These are phyloP conservation scores for Dothistroma pini DNA, from an alignment of 2,329 filamentous ascomycete species.

Conservation along the genomic window DNA sequence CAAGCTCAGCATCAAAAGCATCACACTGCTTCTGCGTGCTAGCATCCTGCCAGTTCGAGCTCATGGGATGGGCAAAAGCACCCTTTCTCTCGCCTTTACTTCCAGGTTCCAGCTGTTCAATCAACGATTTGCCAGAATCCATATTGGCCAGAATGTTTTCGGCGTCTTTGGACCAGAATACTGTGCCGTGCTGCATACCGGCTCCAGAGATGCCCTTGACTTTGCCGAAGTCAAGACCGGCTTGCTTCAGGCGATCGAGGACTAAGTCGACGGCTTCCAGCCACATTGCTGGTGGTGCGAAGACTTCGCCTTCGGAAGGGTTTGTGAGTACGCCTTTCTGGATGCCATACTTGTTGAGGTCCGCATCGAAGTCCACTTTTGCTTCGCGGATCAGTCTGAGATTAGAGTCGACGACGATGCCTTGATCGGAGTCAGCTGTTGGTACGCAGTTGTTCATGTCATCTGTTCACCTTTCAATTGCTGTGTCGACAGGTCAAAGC, in stretches of 20 bases:
- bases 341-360: slow-evolving; percentile 67
- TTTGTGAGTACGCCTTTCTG: slow-evolving; percentile 85
- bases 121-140: slow-evolving; percentile 58
- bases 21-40: slow-evolving; percentile 93
- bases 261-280: slow-evolving; percentile 89
- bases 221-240: slow-evolving; percentile 67
- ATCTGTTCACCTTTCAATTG: slow-evolving; percentile 73
- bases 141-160: slow-evolving; percentile 61
- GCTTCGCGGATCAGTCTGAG: slow-evolving; percentile 78
- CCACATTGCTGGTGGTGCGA: slow-evolving; percentile 90
- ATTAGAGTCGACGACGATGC: slow-evolving; percentile 77
- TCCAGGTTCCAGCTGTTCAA: slow-evolving; percentile 62
- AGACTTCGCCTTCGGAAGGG: slow-evolving; percentile 80
- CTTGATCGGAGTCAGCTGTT: slow-evolving; percentile 41
- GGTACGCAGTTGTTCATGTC: no score
- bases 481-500: slow-evolving; percentile 95
- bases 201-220: slow-evolving; percentile 84
- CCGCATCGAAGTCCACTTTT: slow-evolving; percentile 92
- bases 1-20: slow-evolving; percentile 72
- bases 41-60: slow-evolving; percentile 97
- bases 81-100: slow-evolving; percentile 40
- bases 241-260: slow-evolving; percentile 65
- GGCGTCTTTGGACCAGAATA: slow-evolving; percentile 79
- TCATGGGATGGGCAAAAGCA: slow-evolving; percentile 79
- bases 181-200: slow-evolving; percentile 96